Evolutionary conservation across 2,329 filamentous ascomycete genomes (phyloP).

Genomic region (Aspergillus felis): DNA sequence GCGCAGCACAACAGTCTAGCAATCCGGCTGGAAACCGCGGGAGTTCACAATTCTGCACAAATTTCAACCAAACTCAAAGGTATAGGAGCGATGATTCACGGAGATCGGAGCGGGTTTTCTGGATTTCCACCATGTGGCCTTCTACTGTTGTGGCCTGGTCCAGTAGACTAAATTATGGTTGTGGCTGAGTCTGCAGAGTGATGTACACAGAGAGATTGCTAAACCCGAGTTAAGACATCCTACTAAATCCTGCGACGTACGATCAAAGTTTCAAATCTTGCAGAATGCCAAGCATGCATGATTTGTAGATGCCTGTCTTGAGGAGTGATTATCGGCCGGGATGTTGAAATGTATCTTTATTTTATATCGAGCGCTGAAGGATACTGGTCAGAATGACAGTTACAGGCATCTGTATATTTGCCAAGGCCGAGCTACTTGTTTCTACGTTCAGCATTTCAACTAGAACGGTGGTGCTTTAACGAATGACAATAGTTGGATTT

Average conservation of each 20-base stretch:
- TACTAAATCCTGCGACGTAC: background rate
- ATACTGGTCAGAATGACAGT: background rate
- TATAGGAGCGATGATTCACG: too few species aligned
- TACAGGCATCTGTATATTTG: background rate
- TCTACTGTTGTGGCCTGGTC: background rate
- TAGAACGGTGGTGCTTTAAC: background rate
- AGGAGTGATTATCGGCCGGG: background rate
- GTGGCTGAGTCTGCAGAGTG: background rate
- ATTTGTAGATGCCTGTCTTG: background rate
- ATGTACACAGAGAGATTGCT: background rate
- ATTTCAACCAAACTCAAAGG: background rate
- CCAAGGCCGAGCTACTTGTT: conserved; percentile 1
- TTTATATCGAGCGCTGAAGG: background rate
- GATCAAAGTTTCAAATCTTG: background rate
- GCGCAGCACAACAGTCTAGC: background rate
- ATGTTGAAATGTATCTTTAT: background rate
- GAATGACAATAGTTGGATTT: conserved; percentile 8
- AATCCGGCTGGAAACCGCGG: background rate
- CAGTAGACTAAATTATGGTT: background rate
- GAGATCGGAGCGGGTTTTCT: too few species aligned
- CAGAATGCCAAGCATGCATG: background rate
- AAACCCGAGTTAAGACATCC: background rate
- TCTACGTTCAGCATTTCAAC: background rate
- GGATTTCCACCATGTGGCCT: background rate
- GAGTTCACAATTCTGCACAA: background rate